Conservation (phyloP, 495 filamentous ascomycete species). For the Copromyces sp. region DNA sequence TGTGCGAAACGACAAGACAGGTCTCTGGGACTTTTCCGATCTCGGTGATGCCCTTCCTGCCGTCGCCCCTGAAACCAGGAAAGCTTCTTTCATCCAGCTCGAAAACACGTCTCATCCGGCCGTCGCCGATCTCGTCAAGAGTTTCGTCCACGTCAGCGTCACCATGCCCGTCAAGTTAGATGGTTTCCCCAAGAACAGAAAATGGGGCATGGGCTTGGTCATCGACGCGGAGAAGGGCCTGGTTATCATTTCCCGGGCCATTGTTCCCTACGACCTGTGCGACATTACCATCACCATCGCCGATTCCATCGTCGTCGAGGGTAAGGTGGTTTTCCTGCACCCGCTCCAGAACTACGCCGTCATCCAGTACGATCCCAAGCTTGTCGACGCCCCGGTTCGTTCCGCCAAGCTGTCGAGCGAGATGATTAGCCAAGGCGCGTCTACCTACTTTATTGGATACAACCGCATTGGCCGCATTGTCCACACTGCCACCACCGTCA, state of each 20-base stretch:
- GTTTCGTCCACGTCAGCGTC: conserved; percentile 87
- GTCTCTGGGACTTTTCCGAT: conserved; percentile 90
- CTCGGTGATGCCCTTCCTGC: conserved; percentile 71
- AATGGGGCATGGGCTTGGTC: conserved; percentile 91
- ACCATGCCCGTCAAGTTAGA: conserved; percentile 93
- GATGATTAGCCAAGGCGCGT: conserved; percentile 75
- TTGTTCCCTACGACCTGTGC: conserved; percentile 92
- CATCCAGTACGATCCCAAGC: conserved; percentile 84
- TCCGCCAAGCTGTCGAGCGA: conserved; percentile 73
- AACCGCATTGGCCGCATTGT: conserved; percentile 92
- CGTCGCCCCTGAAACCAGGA: conserved; percentile 55
- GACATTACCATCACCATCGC: conserved; percentile 93
- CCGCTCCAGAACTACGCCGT: conserved; percentile 97
- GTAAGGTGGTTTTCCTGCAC: conserved; percentile 92
- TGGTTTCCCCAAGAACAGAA: conserved; percentile 83
- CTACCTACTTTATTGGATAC: conserved; percentile 92
- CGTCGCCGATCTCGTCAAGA: conserved; percentile 82
- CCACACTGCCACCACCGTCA: conserved; percentile 87
- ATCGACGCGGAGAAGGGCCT: conserved; percentile 93
- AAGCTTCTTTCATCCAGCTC: conserved; percentile 81
- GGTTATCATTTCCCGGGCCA: conserved; percentile 84
- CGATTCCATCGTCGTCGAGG: conserved; percentile 87
- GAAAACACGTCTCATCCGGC: conserved; percentile 83
- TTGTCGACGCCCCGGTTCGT: conserved; percentile 87
- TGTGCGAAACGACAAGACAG: conserved; percentile 80